These are phyloP conservation scores for Perkinsus marinus DNA, from an alignment of 169 alveolate genomes.

Conservation along the genomic window DNA sequence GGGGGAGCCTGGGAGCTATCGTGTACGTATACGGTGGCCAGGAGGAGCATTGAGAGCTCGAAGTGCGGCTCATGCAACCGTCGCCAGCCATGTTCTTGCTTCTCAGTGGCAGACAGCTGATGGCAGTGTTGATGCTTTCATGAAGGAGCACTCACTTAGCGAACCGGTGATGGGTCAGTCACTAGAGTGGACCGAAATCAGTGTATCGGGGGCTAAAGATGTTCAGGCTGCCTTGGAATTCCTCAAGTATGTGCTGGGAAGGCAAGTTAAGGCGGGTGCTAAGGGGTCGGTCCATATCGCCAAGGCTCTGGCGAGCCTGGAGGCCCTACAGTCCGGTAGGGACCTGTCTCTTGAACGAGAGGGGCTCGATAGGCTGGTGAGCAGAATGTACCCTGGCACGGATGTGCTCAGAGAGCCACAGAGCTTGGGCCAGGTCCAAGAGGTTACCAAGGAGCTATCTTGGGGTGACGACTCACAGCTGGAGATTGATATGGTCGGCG, in stretches of 20 bases:
- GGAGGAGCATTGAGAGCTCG: background rate
- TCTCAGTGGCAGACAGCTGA: background rate
- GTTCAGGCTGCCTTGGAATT: background rate
- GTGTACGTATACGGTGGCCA: background rate
- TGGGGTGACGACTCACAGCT: background rate
- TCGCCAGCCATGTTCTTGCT: background rate
- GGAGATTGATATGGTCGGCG: background rate
- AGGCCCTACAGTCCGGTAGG: background rate
- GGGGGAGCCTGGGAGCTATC: background rate
- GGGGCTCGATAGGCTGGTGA: background rate
- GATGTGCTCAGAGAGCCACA: background rate
- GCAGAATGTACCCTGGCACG: background rate
- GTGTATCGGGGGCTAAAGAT: background rate
- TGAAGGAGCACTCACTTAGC: background rate
- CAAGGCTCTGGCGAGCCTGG: background rate
- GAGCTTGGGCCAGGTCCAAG: background rate
- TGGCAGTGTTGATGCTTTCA: background rate
- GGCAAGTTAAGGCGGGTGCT: background rate
- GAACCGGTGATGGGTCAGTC: background rate
- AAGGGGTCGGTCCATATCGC: background rate
- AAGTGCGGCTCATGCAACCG: background rate
- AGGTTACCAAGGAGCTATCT: background rate
- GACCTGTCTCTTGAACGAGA: background rate
- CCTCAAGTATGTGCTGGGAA: background rate
- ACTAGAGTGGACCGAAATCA: background rate